Base-by-base conservation (phyloP, 805 yeast genomes). In the Kluyveromyces aestuarii region DNA sequence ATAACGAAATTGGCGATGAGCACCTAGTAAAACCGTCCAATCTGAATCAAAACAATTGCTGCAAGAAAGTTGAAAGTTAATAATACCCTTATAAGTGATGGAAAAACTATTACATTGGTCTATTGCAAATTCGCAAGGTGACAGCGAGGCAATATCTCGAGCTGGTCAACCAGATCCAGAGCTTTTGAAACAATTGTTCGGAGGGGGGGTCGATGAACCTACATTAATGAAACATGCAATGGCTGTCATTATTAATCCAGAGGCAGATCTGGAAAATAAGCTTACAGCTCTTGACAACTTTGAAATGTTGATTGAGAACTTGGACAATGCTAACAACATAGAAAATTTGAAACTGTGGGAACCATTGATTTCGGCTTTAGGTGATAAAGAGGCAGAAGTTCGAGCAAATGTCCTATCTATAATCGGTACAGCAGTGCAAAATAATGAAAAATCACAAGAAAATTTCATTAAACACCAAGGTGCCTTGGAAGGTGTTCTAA, bases 21-120 rank as follows among this genome's bases (percentile, higher is more conserved):
- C 35, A 30, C 14, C 35, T 4, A 6, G 6, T 21, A 3, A 21
- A 21, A n/a, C n/a, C n/a, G n/a, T n/a, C n/a, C n/a, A n/a, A n/a
- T n/a, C n/a, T n/a, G n/a, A n/a, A n/a, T n/a, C 3, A 21, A 21
- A 21, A 21, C 25, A 21, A 6, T 6, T 4, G 3, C 8, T 30
- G 14, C 35, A 30, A 30, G 14, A 7, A 13, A 30, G 11, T 13
- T 30, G 14, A 30, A 30, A 2, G 14, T 30, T 3, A 30, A 10
- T 17, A 17, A 38, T 38, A 38, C 3, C 19, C 25, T 2, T 17
- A 13, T 10, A 3, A 11, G 13, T 38, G 14, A 91, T 91, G 98
- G 97, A 91, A 52, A 90, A 90, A 66, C 67, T 91, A 52, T 67
- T 91, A 53, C 87, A 89, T 57, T 91, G 99, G 99, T 89, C 97